Percentiles rank a stretch among this genome's conserved stretches.
These are phyloP conservation scores for Pythium rishiriense DNA, from an alignment of 352 stramenopile species.

Conservation along the genomic window DNA sequence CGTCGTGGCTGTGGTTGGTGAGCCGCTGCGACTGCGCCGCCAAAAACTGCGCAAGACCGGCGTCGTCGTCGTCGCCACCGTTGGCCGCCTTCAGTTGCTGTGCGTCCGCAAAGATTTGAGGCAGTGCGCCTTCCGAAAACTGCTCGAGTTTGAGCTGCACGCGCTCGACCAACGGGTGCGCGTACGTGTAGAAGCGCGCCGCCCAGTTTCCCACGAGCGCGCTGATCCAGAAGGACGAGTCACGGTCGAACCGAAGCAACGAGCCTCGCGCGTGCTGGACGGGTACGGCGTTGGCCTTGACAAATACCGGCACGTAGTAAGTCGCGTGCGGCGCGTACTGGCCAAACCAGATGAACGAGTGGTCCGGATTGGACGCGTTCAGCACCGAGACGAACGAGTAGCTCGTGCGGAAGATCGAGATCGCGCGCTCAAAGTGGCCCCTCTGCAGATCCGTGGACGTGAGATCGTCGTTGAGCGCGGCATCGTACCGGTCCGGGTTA, in stretches of 20 bases:
- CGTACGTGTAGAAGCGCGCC: constrained; percentile 68
- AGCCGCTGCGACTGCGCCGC: constrained; percentile 52
- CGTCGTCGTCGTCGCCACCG: constrained; percentile 44
- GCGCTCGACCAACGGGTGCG: constrained; percentile 55
- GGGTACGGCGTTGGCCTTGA: constrained; percentile 52
- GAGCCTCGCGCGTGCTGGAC: constrained; percentile 54
- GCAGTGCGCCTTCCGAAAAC: constrained; percentile 37
- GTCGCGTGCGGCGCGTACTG: constrained; percentile 90
- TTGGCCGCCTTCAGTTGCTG: constrained; percentile 36
- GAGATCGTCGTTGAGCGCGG: constrained; percentile 43
- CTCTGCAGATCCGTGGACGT: constrained; percentile 45
- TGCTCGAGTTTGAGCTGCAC: constrained; percentile 64
- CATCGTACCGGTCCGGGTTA: constrained; percentile 89
- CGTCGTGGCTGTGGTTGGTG: constrained; percentile 48
- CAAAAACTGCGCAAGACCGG: constrained; percentile 55
- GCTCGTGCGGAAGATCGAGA: constrained; percentile 92
- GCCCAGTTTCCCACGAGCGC: constrained; percentile 88
- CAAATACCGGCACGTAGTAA: constrained; percentile 90
- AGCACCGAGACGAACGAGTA: constrained; percentile 88
- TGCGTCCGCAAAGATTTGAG: constrained; percentile 40
- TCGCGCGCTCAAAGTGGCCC: constrained; percentile 89
- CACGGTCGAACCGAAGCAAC: constrained; percentile 61
- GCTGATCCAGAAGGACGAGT: constrained; percentile 75
- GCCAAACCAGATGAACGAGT: constrained; percentile 83
- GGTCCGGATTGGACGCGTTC: constrained; percentile 56